Percentiles rank a stretch among this genome's conserved stretches.
These are phyloP conservation scores for Verticillium dahliae DNA, from an alignment of 2,329 filamentous ascomycete genomes.

Conservation along the genomic window DNA sequence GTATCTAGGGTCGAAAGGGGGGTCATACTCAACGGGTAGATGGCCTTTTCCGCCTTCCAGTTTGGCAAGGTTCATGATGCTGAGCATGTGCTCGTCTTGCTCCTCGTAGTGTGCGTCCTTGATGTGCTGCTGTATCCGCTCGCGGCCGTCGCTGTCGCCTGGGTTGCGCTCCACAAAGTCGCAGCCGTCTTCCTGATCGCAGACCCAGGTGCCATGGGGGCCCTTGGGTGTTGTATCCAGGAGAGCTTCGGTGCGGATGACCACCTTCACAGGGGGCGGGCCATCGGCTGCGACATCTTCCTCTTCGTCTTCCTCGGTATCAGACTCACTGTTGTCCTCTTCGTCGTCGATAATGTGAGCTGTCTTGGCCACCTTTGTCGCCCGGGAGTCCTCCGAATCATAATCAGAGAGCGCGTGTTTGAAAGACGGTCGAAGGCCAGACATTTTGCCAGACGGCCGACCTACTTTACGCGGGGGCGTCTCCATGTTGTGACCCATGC, in stretches of 20 bases:
- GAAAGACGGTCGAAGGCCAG: constrained; percentile 33
- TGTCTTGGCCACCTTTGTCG: constrained; percentile 25
- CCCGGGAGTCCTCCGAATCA: constrained; percentile 29
- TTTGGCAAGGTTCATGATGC: constrained; percentile 42
- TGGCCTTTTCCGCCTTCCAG: constrained; percentile 49
- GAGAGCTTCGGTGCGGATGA: constrained; percentile 42
- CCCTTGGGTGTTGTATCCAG: constrained; percentile 44
- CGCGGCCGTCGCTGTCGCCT: constrained; percentile 46
- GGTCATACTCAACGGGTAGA: constrained; percentile 49
- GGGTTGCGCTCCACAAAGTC: constrained; percentile 56
- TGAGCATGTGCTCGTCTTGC: constrained; percentile 46
- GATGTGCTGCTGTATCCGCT: constrained; percentile 55
- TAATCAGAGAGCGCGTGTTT: constrained; percentile 37
- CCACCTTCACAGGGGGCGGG: constrained; percentile 28
- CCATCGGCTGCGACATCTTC: constrained; percentile 5
- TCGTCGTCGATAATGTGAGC: constrained; percentile 25
- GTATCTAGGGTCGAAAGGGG: constrained; percentile 14
- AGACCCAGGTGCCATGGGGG: constrained; percentile 59
- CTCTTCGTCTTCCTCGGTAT: constrained; percentile 15
- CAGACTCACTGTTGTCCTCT: constrained; percentile 7
- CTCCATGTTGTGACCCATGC: background rate
- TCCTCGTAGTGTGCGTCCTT: constrained; percentile 31
- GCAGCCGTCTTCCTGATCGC: constrained; percentile 54
- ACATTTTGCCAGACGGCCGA: constrained; percentile 32
- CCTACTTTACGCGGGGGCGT: background rate